These are phyloP conservation scores for Pyronema omphalodes DNA, from an alignment of 495 filamentous ascomycete genomes.

Conservation along the genomic window DNA sequence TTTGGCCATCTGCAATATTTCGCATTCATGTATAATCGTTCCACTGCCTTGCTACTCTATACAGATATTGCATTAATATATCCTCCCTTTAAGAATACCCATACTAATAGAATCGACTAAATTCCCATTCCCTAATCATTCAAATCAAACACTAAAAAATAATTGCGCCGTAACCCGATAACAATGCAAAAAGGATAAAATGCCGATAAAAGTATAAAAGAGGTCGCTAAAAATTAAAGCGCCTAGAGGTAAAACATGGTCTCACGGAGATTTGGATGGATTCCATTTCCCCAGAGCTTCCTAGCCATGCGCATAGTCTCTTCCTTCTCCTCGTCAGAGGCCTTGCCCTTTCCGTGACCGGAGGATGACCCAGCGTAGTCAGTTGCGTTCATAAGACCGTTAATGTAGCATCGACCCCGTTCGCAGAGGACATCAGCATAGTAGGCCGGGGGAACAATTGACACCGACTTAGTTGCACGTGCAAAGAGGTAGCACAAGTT, in stretches of 20 bases:
- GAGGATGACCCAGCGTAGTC: too few species aligned
- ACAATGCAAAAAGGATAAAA: too few species aligned
- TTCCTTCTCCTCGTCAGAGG: not conserved
- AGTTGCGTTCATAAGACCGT: slow-evolving; percentile 31
- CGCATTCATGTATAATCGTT: too few species aligned
- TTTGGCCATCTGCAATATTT: too few species aligned
- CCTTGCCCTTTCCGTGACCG: not conserved
- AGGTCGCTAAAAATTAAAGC: too few species aligned
- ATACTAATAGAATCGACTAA: too few species aligned
- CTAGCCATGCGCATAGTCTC: slow-evolving; percentile 5
- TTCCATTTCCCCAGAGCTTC: slow-evolving; percentile 20
- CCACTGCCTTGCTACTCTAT: too few species aligned
- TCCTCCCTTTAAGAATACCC: not conserved
- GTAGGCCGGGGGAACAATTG: slow-evolving; percentile 63
- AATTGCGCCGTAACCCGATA: too few species aligned
- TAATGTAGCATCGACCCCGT: slow-evolving; percentile 46
- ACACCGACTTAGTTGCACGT: slow-evolving; percentile 63
- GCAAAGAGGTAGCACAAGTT: slow-evolving; percentile 64
- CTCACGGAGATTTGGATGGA: slow-evolving; percentile 38
- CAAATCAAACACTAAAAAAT: too few species aligned
- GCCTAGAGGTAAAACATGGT: slow-evolving; percentile 62
- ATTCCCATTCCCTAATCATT: too few species aligned
- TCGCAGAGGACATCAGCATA: slow-evolving; percentile 65
- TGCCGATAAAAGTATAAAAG: too few species aligned
- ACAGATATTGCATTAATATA: too few species aligned